These are phyloP conservation scores for Aspergillus sojae DNA, from an alignment of 2,329 filamentous ascomycete species.

Conservation along the genomic window DNA sequence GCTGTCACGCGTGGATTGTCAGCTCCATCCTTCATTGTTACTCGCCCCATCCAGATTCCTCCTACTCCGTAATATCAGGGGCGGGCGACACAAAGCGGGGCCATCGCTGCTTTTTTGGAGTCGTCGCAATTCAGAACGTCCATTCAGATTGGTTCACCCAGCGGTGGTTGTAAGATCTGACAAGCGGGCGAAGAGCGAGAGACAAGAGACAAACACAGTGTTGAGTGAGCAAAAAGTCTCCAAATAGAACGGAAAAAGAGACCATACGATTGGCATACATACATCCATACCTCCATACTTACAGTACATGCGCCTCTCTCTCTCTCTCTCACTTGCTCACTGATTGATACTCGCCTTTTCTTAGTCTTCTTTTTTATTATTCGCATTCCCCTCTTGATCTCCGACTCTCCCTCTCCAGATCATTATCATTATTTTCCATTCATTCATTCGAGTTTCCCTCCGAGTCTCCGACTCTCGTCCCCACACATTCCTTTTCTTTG, in stretches of 20 bases:
- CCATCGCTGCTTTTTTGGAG: slow-evolving; percentile 13
- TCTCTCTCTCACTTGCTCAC: slow-evolving; percentile 10
- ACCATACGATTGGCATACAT: background rate
- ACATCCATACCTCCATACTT: no score
- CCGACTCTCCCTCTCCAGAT: background rate
- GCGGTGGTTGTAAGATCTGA: slow-evolving; percentile 22
- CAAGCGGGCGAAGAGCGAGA: background rate
- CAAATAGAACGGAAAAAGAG: slow-evolving; percentile 1
- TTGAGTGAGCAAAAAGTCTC: background rate
- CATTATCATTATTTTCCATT: background rate
- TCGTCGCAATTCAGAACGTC: background rate
- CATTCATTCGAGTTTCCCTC: background rate
- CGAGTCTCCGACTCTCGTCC: background rate
- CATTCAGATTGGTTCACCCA: slow-evolving; percentile 15
- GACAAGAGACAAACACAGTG: background rate
- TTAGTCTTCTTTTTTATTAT: slow-evolving; percentile 8
- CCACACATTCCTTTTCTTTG: slow-evolving; percentile 4
- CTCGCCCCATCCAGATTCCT: background rate
- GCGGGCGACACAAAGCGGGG: slow-evolving; percentile 19
- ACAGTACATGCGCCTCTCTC: slow-evolving; percentile 1
- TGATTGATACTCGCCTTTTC: slow-evolving; percentile 5
- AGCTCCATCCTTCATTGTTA: slow-evolving; percentile 7
- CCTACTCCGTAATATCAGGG: slow-evolving; percentile 10
- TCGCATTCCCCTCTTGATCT: slow-evolving; percentile 7
- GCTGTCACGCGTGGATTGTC: background rate